A percentile compares a stretch with the other conserved stretches of the same genome.
Conservation (phyloP, 352 stramenopile species). For the Phytophthora colocasiae region DNA sequence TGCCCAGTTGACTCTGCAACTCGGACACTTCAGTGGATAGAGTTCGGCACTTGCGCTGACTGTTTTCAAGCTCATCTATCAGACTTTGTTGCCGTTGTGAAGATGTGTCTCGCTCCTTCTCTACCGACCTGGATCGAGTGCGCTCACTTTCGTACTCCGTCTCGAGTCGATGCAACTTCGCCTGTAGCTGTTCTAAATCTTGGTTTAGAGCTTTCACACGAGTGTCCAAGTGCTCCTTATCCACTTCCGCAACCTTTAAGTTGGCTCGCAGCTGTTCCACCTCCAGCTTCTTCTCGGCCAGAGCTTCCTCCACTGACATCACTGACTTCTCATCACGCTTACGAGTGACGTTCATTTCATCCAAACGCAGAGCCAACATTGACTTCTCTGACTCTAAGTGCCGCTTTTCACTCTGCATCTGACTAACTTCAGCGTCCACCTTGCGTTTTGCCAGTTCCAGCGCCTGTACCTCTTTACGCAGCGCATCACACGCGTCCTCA, state of each 20-base stretch:
- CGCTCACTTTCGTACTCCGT: slow-evolving; percentile 35
- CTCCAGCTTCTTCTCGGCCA: slow-evolving; percentile 55
- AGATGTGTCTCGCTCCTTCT: slow-evolving; percentile 43
- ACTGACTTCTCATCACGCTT: slow-evolving; percentile 30
- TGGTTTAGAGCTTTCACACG: slow-evolving; percentile 33
- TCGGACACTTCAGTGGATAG: slow-evolving; percentile 38
- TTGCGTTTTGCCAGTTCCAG: slow-evolving; percentile 38
- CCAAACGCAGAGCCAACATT: slow-evolving; percentile 27
- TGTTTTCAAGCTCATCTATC: slow-evolving; percentile 40
- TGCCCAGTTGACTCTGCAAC: slow-evolving; percentile 39
- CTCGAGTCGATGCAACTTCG: slow-evolving; percentile 40
- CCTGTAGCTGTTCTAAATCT: slow-evolving; percentile 44
- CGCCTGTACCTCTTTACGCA: slow-evolving; percentile 33
- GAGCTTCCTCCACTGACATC: slow-evolving; percentile 18
- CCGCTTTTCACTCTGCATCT: slow-evolving; percentile 48
- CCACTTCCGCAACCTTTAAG: slow-evolving; percentile 40
- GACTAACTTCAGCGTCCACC: slow-evolving; percentile 27
- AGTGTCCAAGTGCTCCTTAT: slow-evolving; percentile 48
- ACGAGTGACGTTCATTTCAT: slow-evolving; percentile 29
- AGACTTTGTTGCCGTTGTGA: slow-evolving; percentile 38
- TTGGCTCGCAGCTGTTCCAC: slow-evolving; percentile 53
- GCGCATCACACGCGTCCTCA: slow-evolving; percentile 27
- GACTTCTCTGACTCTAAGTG: slow-evolving; percentile 44
- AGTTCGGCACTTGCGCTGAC: slow-evolving; percentile 35
- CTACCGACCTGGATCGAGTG: slow-evolving; percentile 38